Evolutionary conservation across 1,284 basidiomycete species (phyloP).

Genomic region (Cutaneotrichosporon daszewskae): DNA sequence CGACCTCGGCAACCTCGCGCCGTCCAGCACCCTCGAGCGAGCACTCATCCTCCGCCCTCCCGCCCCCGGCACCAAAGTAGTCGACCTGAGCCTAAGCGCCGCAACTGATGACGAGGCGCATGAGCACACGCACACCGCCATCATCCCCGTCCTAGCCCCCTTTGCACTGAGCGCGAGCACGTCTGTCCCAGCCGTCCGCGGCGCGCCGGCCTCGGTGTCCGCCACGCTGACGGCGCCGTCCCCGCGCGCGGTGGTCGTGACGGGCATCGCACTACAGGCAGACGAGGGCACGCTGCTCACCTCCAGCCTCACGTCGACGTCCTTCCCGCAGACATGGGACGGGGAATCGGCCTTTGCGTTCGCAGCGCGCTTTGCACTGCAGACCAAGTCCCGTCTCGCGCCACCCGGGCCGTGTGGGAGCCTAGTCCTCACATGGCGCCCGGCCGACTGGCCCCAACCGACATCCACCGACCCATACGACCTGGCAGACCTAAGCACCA

Average conservation of each 20-base stretch:
- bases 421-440: constrained; percentile 11
- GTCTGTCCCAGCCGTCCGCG: not conserved
- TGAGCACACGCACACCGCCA: constrained; percentile 23
- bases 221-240: constrained; percentile 7
- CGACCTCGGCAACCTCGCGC: constrained; percentile 19
- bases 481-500: not conserved
- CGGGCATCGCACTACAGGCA: not conserved
- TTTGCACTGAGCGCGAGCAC: constrained; percentile 21
- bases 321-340: constrained; percentile 15
- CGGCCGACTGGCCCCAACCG: not conserved
- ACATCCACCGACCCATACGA: not conserved
- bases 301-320: constrained; percentile 6
- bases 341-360: constrained; percentile 14
- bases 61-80: constrained; percentile 16
- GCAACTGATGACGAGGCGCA: constrained; percentile 11
- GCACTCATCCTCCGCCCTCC: constrained; percentile 18
- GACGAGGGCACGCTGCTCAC: constrained; percentile 13
- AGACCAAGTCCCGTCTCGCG: not conserved
- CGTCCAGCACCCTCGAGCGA: constrained; percentile 9
- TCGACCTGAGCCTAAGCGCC: constrained; percentile 29
- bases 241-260: constrained; percentile 1
- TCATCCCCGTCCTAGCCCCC: constrained; percentile 29
- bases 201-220: constrained; percentile 1
- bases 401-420: not conserved
- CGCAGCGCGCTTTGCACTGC: constrained; percentile 18